These are phyloP conservation scores for Syzygium malaccense DNA, from an alignment of 441 rosid genomes.

Conservation along the genomic window DNA sequence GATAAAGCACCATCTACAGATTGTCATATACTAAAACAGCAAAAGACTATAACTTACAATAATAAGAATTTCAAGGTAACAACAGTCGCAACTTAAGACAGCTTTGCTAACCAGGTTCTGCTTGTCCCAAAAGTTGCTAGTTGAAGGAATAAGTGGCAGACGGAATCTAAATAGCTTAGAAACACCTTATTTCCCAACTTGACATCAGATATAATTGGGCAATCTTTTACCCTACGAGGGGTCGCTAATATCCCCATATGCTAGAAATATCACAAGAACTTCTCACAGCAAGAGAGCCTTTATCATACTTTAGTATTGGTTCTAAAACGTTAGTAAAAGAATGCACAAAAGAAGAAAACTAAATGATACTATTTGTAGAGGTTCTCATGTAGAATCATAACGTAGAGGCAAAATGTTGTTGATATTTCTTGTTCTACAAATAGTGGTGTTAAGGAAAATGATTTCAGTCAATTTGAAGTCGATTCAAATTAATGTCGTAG, in stretches of 20 bases:
- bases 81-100: neutral
- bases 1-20: neutral
- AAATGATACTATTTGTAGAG: neutral
- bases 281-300: neutral
- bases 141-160: neutral
- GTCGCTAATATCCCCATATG: neutral
- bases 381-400: neutral
- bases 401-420: neutral
- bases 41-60: neutral
- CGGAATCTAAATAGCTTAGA: neutral
- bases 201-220: neutral
- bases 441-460: neutral
- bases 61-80: neutral
- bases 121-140: neutral
- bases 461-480: neutral
- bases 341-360: neutral
- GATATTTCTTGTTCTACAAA: neutral
- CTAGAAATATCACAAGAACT: neutral
- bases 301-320: neutral
- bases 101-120: neutral
- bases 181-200: neutral
- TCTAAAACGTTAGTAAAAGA: neutral
- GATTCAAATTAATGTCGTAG: neutral
- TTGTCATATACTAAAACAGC: neutral
- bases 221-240: neutral